A percentile compares a stretch with the other conserved stretches of the same genome.
These are phyloP conservation scores for Carex littledalei DNA, from an alignment of 176 grass and related monocot species.

Conservation along the genomic window DNA sequence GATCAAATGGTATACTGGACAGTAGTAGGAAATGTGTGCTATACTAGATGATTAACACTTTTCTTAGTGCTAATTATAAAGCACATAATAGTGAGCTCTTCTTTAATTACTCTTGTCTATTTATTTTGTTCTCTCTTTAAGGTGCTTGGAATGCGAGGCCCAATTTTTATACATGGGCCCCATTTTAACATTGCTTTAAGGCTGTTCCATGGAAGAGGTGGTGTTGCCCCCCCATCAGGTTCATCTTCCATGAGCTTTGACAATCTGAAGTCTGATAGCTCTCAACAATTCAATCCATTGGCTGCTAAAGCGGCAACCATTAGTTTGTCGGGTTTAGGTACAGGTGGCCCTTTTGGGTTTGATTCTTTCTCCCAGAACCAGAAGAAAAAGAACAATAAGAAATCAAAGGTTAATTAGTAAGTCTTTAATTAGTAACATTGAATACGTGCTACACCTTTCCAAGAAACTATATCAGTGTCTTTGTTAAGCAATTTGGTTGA, in stretches of 20 bases:
- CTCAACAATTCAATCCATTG: background rate
- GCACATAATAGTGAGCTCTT: background rate
- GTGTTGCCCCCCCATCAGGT: background rate
- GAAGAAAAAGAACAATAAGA: background rate
- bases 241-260: background rate
- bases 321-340: background rate
- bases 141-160: background rate
- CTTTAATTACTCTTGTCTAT: background rate
- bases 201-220: background rate
- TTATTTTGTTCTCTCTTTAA: background rate
- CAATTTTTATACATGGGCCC: constrained; percentile 16
- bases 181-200: constrained; percentile 16
- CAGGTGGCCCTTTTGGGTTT: background rate
- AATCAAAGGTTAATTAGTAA: background rate
- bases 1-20: background rate
- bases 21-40: background rate
- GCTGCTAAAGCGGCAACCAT: constrained; percentile 19
- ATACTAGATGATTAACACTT: background rate
- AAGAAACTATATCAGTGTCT: background rate
- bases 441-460: background rate
- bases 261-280: background rate
- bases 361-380: background rate
- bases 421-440: background rate
- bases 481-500: background rate
- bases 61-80: too few species aligned